These are phyloP conservation scores for Vicia villosa DNA, from an alignment of 306 rosid genomes.

Conservation along the genomic window DNA sequence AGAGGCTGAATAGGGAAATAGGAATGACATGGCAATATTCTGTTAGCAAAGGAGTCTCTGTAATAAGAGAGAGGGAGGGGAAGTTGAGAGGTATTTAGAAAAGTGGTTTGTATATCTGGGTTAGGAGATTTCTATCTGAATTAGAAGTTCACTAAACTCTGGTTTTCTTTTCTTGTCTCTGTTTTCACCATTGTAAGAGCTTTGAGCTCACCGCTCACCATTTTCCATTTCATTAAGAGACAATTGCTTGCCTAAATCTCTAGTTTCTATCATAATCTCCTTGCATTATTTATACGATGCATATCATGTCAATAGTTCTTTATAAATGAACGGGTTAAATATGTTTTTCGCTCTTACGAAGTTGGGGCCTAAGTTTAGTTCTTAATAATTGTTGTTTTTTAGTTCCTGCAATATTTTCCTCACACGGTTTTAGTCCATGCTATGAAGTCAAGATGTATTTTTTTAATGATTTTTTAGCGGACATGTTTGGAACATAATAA, in stretches of 20 bases:
- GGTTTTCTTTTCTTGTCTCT: neutral
- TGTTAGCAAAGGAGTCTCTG: neutral
- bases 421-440: no score
- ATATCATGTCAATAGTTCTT: slow-evolving; percentile 14
- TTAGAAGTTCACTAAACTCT: neutral
- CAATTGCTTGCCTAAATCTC: neutral
- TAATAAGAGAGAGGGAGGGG: no score
- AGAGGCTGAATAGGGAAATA: neutral
- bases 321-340: neutral
- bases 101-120: neutral
- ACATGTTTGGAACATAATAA: no score
- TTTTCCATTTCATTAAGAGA: neutral
- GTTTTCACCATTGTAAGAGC: neutral
- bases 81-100: neutral
- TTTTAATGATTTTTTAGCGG: no score
- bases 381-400: no score
- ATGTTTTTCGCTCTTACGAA: no score
- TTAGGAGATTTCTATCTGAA: neutral
- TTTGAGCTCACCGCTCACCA: neutral
- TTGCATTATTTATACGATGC: neutral
- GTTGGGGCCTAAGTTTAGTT: no score
- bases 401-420: no score
- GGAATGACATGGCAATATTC: neutral
- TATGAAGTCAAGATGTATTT: no score
- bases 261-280: neutral